Evolutionary conservation across 805 yeast species (phyloP), one percentile per base, ranked within the genome.

Genomic region (Hemisphaericaspora nanyangensis): DNA sequence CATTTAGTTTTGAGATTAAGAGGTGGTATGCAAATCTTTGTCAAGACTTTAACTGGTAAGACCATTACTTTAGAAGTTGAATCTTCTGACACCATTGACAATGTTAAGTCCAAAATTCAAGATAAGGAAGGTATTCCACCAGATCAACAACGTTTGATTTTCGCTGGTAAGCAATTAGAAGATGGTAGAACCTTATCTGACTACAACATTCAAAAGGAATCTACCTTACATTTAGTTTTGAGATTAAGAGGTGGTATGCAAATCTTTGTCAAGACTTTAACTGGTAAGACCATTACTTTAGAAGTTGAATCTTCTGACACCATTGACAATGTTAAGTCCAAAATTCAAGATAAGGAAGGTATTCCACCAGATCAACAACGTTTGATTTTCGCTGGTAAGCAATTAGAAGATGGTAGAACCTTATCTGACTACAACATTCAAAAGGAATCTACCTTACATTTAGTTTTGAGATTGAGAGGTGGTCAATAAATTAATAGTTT

Each of bases 71-170:
- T 89, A 65, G 96, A 89, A 82, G 97, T 89, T 70, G 97, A 89
- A 82, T 88, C 96, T 61, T 86, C 95, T 63, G 97, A 89, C 84
- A 88, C 96, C 68, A 89, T 89, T 75, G 96, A 90, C 85, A 89
- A 89, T 68, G 96, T 89, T 82, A 89, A 90, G 81, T 81, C 96
- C 70, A 90, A 90, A 84, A 90, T 89, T 74, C 96, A 88, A 77
- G 95, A 91, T 83, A 90, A 90, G 82, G 98, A 91, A 75, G 97
- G 97, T 70, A 91, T 91, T 59, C 98, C 98, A 72, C 97, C 98
- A 65, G 97, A 91, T 76, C 98, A 91, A 75, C 98, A 91, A 79
- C 88, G 99, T 80, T 85, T 93, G 66, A 91, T 91, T 82, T 91
- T 93, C 68, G 98, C 98, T 68, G 99, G 99, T 80, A 91, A 91